Base-by-base conservation (phyloP, 495 filamentous ascomycete species). In the Daldinia vernicosa region DNA sequence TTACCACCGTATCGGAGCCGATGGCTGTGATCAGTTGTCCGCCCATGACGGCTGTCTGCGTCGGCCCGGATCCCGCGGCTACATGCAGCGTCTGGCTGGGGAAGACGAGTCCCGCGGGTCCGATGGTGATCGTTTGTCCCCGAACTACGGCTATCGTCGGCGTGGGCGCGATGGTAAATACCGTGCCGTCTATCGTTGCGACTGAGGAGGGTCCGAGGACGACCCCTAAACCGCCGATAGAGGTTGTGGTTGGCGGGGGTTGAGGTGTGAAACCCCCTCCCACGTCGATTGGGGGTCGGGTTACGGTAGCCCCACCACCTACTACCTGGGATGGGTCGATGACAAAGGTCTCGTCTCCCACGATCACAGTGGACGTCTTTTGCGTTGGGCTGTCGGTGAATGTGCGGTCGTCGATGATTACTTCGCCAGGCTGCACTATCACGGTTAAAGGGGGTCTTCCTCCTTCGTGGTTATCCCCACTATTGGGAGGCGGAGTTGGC, bases 41-140 rank as follows among this genome's bases (percentile, higher is more conserved):
- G 35, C 82, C 85, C 15, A 80, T 70, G 22, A 86, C 78, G 14
- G 82, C 80, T 22, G 80, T 74, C 50, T 81, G 77, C 50, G 80
- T 83, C 0, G 83, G 80, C 4, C 72, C 63, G 1, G 24, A n/a
- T 6, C 54, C 67, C 7, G 67, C 59, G 11, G 78, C 59, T 24
- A 78, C 61, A 15, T 75, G 43, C n/a, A 87, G 69, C 0, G 80
- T 84, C 27, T 80, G 69, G 47, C 63, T 74, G 26, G 67, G 69
- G 53, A 76, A 76, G 4, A 73, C 12, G 51, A 87, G 76, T 52
- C 78, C 82, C n/a, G 63, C 66, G 3, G 86, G 77, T 3, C 82
- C 82, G 33, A 89, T 70, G 24, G 80, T 81, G 51, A 89, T 76
- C 12, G 79, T 84, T 45, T 86, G 80, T 6, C 81, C 84, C 60